Conservation (phyloP, 805 yeast genomes). For the Metschnikowia aberdeeniae region DNA sequence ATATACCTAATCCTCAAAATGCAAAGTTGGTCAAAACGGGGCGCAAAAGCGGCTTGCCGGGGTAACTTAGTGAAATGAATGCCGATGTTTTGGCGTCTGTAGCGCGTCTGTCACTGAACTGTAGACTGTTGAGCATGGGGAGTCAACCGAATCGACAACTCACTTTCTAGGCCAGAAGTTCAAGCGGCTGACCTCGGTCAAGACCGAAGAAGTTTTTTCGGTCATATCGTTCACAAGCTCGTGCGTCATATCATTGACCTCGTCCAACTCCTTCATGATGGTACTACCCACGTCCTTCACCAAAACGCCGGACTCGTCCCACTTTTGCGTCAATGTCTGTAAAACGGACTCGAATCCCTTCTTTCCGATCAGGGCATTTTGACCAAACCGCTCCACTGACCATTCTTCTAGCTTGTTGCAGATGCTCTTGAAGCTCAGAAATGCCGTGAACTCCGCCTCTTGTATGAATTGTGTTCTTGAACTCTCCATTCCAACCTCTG, state of each 20-base stretch:
- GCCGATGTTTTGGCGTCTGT: neutral
- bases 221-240: constrained; percentile 16
- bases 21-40: constrained; percentile 1
- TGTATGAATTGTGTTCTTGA: constrained; percentile 65
- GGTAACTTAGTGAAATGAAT: neutral
- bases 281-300: constrained; percentile 29
- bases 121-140: no score
- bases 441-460: constrained; percentile 85
- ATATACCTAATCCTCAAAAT: constrained; percentile 1
- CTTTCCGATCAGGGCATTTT: constrained; percentile 81
- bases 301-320: constrained; percentile 39
- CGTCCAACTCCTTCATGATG: constrained; percentile 26
- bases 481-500: constrained; percentile 53
- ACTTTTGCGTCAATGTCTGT: constrained; percentile 42
- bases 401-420: constrained; percentile 88
- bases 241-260: constrained; percentile 21
- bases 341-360: constrained; percentile 82
- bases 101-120: neutral
- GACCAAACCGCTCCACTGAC: constrained; percentile 83
- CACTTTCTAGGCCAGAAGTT: constrained; percentile 13
- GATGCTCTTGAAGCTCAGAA: constrained; percentile 61
- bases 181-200: constrained; percentile 19
- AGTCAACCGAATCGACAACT: no score
- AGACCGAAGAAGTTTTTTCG: constrained; percentile 15
- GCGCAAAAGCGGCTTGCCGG: neutral